phyloP scores from a whole-genome alignment of 805 yeast genomes.

The Starmerella cellae region DNA sequence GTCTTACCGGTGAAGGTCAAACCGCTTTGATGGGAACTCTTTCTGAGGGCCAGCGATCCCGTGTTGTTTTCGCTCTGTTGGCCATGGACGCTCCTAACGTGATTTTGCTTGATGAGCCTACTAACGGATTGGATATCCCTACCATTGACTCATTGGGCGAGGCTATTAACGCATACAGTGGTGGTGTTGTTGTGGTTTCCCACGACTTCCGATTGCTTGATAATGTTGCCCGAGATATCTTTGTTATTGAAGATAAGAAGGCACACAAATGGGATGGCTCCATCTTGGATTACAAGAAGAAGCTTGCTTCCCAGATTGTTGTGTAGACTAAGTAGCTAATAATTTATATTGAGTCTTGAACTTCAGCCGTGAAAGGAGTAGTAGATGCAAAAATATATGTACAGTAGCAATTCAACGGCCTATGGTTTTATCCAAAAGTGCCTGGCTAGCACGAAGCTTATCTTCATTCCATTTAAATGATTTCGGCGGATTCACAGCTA shows the following conservation, averaged over 20 bases:
- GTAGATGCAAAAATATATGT: no score
- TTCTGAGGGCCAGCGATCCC: slow-evolving; percentile 98
- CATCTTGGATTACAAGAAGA: slow-evolving; percentile 83
- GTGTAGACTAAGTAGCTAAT: slow-evolving; percentile 12
- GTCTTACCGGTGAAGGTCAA: slow-evolving; percentile 97
- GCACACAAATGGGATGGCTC: slow-evolving; percentile 95
- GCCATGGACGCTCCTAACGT: slow-evolving; percentile 94
- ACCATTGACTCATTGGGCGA: slow-evolving; percentile 96
- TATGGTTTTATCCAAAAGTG: slow-evolving; percentile 10
- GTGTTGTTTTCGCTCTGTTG: slow-evolving; percentile 92
- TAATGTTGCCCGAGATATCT: slow-evolving; percentile 94
- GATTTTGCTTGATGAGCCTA: slow-evolving; percentile 94
- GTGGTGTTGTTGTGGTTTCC: slow-evolving; percentile 97
- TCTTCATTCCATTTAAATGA: no score
- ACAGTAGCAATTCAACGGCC: background rate
- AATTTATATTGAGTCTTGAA: background rate
- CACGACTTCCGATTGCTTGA: slow-evolving; percentile 98
- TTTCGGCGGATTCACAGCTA: no score
- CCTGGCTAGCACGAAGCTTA: background rate
- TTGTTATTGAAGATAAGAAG: slow-evolving; percentile 86
- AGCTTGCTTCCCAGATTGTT: slow-evolving; percentile 70
- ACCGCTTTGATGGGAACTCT: slow-evolving; percentile 97
- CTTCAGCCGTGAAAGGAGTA: background rate
- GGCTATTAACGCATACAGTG: slow-evolving; percentile 85
- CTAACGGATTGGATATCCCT: slow-evolving; percentile 97